phyloP scores from a whole-genome alignment of 2,329 filamentous ascomycete species.

The Tolypocladium album region DNA sequence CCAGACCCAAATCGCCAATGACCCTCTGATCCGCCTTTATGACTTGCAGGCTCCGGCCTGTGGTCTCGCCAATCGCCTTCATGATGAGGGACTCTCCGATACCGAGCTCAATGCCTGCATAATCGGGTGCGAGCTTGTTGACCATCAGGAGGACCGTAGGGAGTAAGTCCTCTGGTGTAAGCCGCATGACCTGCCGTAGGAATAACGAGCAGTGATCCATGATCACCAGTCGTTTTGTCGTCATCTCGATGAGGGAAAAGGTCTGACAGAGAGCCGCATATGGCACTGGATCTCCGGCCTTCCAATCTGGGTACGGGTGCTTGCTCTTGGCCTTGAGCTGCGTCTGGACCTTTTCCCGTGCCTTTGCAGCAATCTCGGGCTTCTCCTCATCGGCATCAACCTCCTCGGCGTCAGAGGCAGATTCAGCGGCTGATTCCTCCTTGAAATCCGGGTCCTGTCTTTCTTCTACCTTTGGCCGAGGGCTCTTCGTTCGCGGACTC shows the following conservation, averaged over 20 bases:
- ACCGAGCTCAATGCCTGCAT: slow-evolving; percentile 91
- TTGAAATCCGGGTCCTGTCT: not conserved
- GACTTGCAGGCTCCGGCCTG: slow-evolving; percentile 73
- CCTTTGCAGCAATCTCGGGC: slow-evolving; percentile 61
- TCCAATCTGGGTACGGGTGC: slow-evolving; percentile 93
- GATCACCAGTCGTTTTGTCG: slow-evolving; percentile 82
- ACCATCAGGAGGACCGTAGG: slow-evolving; percentile 91
- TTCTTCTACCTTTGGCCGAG: slow-evolving; percentile 5
- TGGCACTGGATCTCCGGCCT: slow-evolving; percentile 75
- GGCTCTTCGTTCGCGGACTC: not conserved
- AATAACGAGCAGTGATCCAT: slow-evolving; percentile 83
- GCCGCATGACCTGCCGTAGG: slow-evolving; percentile 81
- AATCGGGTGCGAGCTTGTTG: slow-evolving; percentile 94
- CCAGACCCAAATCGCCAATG: slow-evolving; percentile 88
- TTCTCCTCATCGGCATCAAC: slow-evolving; percentile 50
- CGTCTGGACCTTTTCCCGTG: slow-evolving; percentile 69
- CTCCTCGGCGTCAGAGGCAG: slow-evolving; percentile 31
- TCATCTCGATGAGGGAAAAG: slow-evolving; percentile 91
- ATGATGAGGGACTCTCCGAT: slow-evolving; percentile 98
- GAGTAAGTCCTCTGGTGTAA: slow-evolving; percentile 80
- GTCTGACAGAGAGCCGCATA: slow-evolving; percentile 92
- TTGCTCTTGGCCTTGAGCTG: slow-evolving; percentile 58
- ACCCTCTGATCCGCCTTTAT: slow-evolving; percentile 96
- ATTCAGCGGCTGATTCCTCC: slow-evolving; percentile 16
- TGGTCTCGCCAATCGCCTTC: slow-evolving; percentile 95